Evolutionary conservation across 2,329 filamentous ascomycete species (phyloP), one percentile per base, ranked within the genome.

Genomic region (Aspergillus ochraceus): DNA sequence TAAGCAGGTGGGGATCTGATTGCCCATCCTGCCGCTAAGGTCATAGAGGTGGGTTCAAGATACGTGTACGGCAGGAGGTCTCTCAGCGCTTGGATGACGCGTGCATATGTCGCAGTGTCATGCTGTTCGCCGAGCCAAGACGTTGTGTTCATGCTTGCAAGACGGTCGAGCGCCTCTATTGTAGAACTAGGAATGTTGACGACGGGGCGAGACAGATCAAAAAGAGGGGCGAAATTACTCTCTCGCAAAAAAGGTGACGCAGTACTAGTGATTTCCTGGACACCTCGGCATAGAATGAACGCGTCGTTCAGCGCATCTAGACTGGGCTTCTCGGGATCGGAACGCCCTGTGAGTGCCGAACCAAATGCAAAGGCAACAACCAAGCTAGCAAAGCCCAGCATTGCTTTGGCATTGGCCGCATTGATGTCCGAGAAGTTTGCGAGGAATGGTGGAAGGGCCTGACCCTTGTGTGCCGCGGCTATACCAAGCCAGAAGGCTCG

Each of bases 341-440:
- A 47, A 26, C 42, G 10, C 1, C 56, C 54, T 6, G 62, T 57
- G 17, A 66, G 49, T 1, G 64, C 62, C 45, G 61, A 67, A 17
- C 66, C 67, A 47, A 69, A 62, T 3, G 66, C 65, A 52, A 67
- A 69, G 2, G 62, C 64, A 1, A 69, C 65, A 1, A 66, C 67
- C 4, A 69, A 45, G 0, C 58, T 49, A 4, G 65, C 61, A 17
- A 68, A 61, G 3, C 54, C 54, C 55, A 64, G 58, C 60, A 68
- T 57, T 1, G 65, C 58, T 46, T 58, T 61, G 3, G 64, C 61
- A 20, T 68, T 68, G 0, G 54, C 59, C 2, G 60, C 49, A 19
- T 32, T 53, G n/a, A 68, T 62, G 8, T 59, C 49, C 4, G 53
- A 46, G 1, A 67, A 30, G 53, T 45, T 29, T 8, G 58, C 52